Evolutionary conservation across 441 rosid species (phyloP).

Genomic region (Daphne laureola): DNA sequence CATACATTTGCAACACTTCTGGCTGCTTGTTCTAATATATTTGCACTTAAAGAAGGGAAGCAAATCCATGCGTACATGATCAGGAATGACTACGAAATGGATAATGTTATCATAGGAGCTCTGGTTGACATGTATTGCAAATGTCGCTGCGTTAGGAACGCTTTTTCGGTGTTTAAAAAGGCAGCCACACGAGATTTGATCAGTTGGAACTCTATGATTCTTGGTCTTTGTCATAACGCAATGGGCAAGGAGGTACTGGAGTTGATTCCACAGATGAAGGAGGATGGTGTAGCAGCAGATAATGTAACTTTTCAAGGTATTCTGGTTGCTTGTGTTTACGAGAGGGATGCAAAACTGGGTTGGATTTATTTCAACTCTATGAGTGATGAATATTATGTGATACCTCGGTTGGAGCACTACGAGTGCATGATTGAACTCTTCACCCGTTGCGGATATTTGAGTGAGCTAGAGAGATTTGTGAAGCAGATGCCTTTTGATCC

Average conservation of each 20-base stretch:
- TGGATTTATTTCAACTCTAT: conserved; percentile 45
- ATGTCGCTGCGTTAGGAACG: conserved; percentile 42
- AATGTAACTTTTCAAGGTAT: conserved; percentile 56
- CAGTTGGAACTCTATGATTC: conserved; percentile 67
- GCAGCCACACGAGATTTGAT: conserved; percentile 42
- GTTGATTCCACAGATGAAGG: conserved; percentile 44
- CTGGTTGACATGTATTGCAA: conserved; percentile 75
- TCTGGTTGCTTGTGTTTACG: conserved; percentile 53
- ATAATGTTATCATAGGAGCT: conserved; percentile 50
- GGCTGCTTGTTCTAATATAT: conserved; percentile 63
- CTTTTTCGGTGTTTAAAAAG: conserved; percentile 44
- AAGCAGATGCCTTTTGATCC: conserved; percentile 59
- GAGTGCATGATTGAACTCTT: conserved; percentile 67
- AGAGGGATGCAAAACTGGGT: conserved; percentile 43
- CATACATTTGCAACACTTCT: conserved; percentile 61
- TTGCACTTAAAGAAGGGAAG: conserved; percentile 49
- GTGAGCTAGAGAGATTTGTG: conserved; percentile 57
- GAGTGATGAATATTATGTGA: conserved; percentile 34
- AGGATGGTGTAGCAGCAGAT: conserved; percentile 62
- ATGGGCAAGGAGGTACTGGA: conserved; percentile 46
- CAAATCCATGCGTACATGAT: conserved; percentile 69
- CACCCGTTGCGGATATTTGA: conserved; percentile 29
- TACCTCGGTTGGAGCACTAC: conserved; percentile 70
- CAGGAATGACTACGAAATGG: conserved; percentile 50
- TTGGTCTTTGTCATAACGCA: conserved; percentile 59